Evolutionary conservation across 257 asterid species (phyloP).

Genomic region (Solanum bulbocastanum): DNA sequence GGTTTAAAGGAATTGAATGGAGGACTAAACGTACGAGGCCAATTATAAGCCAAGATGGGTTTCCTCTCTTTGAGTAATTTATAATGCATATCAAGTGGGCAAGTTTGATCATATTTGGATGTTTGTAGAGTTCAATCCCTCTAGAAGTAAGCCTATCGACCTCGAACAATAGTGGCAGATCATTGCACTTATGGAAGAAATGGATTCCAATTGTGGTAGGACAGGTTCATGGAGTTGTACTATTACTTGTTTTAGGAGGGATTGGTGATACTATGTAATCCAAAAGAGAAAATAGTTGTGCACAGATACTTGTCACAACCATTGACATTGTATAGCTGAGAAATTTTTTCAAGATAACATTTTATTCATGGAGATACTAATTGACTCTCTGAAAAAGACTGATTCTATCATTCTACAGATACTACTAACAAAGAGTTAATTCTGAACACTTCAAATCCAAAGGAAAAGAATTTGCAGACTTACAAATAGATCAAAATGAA

Average conservation of each 20-base stretch:
- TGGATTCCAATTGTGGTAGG: constrained; percentile 49
- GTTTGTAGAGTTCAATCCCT: neutral
- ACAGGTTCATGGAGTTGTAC: constrained; percentile 54
- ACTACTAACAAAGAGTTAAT: neutral
- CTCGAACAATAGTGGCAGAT: neutral
- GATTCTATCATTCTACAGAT: neutral
- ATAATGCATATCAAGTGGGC: neutral
- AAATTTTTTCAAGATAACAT: neutral
- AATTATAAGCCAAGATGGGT: neutral
- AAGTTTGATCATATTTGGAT: neutral
- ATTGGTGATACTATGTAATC: constrained; percentile 36
- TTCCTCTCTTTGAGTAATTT: neutral
- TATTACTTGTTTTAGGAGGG: constrained; percentile 47
- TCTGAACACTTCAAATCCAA: neutral
- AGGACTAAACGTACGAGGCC: neutral
- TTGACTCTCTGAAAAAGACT: neutral
- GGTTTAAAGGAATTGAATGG: neutral
- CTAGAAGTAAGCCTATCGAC: neutral
- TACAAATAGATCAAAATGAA: neutral
- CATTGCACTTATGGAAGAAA: neutral
- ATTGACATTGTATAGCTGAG: neutral
- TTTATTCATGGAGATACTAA: neutral
- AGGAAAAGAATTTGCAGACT: neutral
- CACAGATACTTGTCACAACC: neutral
- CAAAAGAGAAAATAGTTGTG: constrained; percentile 30